Evolutionary conservation across 2,329 filamentous ascomycete genomes (phyloP), one percentile per base, ranked within the genome.

Genomic region (Hirsutella rhossiliensis): DNA sequence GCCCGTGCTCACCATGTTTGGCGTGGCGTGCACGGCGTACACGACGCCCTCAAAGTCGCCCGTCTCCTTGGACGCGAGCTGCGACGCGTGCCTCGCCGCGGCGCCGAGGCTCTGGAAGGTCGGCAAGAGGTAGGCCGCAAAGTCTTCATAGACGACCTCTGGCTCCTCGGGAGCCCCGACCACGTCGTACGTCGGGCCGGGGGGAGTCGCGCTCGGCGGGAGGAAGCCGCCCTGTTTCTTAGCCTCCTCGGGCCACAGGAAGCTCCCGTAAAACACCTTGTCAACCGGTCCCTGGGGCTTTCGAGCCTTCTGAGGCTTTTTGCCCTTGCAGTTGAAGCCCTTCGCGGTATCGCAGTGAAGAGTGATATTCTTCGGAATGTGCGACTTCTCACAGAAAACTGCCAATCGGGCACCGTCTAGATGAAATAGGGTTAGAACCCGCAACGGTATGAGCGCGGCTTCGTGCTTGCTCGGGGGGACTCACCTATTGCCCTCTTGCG

Each of bases 161-260:
- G n/a, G n/a, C n/a, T n/a, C n/a, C n/a, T n/a, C n/a, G n/a, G n/a
- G 20, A 19, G 11, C 27, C 30, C 27, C n/a, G n/a, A 2, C 29
- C 2, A 27, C 5, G 3, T 37, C 34, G 17, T 37, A 37, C 3
- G 11, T 19, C 8, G 34, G 34, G 5, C 34, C 34, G 34, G 18
- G 17, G 17, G 29, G 17, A 3, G 15, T 37, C 23, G 32, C 15
- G 19, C 27, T 23, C 12, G 34, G 23, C 0, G 41, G 9, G 13
- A 43, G 34, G 34, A 43, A 43, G 11, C 41, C 41, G 13, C 27
- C 28, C 27, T 43, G 41, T 28, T 38, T 38, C 41, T 43, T 43
- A 30, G 19, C 41, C 27, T 43, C 41, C 20, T 36, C 32, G 7
- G 41, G 41, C 41, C 41, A 43, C 5, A 36, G 41, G 27, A 17